Base-by-base conservation (phyloP, 2,329 filamentous ascomycete species). In the Chlorencoelia australis region DNA sequence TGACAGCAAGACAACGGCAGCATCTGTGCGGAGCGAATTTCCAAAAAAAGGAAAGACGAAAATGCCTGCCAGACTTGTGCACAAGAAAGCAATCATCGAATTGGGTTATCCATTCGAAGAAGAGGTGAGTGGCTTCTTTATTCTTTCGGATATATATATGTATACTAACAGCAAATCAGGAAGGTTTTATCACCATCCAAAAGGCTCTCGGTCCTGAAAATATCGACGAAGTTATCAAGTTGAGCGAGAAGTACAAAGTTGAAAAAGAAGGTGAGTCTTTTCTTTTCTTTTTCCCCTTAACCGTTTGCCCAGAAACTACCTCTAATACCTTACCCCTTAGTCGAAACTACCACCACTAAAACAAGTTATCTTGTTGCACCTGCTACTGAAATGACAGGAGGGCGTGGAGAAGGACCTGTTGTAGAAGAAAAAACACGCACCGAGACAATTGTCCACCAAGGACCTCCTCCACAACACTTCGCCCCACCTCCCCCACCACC, bases 11-110 rank as follows among this genome's bases (percentile, higher is more conserved):
- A 66, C 37, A 59, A 39, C 32, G 7, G 30, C 65, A 14, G 66
- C 65, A 16, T 71, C 68, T 7, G 57, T 68, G n/a, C 68, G 64
- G 52, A 73, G 64, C 58, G 71, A 78, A 39, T 85, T 82, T 46
- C 81, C 82, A 7, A 82, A 83, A 63, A 87, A 82, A 58, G 88
- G 88, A 51, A 94, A 88, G 69, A 95, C 88, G 10, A 77, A 83
- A 49, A 87, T 95, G 57, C 88, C 88, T 1, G 77, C 75, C 41
- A 74, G 81, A 39, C 67, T 94, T 41, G 84, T 93, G 10, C 82
- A 83, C 46, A 81, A 82, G 56, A 71, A 79, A 43, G 88, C 85
- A 2, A 72, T 95, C 21, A 79, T 83, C 44, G 84, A 94, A 45
- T 67, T 94, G 10, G 81, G 83, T 9, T 94, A 94, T 59, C 84